Evolutionary conservation across 1,284 basidiomycete genomes (phyloP).

Genomic region (Ceratobasidium sp.): DNA sequence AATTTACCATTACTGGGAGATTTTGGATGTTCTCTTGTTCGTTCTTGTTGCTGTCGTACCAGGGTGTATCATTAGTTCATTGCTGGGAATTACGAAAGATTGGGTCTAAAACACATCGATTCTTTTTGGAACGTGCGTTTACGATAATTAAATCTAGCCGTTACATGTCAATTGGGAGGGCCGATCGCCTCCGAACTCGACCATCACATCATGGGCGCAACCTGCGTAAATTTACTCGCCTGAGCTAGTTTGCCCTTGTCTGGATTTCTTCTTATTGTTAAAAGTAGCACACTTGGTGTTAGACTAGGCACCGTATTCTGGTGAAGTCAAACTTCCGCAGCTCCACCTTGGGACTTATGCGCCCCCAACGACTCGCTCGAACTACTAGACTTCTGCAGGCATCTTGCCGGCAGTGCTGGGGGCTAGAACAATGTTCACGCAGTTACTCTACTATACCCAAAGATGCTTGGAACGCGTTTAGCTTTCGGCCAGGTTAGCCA

Average conservation of each 20-base stretch:
- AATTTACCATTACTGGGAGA: neutral
- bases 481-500: constrained; percentile 25
- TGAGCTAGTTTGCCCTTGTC: neutral
- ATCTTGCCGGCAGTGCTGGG: neutral
- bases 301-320: neutral
- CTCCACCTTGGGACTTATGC: constrained; percentile 12
- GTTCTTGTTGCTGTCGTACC: constrained; percentile 21
- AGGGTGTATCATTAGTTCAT: constrained; percentile 43
- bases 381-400: neutral
- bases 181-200: neutral
- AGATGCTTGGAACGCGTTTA: constrained; percentile 38
- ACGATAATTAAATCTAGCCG: neutral
- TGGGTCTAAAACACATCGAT: neutral
- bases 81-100: constrained; percentile 29
- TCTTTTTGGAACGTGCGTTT: neutral
- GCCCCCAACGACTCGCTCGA: neutral
- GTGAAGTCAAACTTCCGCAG: neutral
- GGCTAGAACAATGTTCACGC: neutral
- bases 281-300: neutral
- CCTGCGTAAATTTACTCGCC: neutral
- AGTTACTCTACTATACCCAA: constrained; percentile 5
- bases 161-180: neutral
- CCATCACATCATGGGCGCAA: constrained; percentile 27
- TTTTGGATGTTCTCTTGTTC: constrained; percentile 21
- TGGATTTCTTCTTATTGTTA: neutral